Evolutionary conservation across 306 rosid genomes (phyloP), one percentile per base, ranked within the genome.

Genomic region (Acacia acuminata): DNA sequence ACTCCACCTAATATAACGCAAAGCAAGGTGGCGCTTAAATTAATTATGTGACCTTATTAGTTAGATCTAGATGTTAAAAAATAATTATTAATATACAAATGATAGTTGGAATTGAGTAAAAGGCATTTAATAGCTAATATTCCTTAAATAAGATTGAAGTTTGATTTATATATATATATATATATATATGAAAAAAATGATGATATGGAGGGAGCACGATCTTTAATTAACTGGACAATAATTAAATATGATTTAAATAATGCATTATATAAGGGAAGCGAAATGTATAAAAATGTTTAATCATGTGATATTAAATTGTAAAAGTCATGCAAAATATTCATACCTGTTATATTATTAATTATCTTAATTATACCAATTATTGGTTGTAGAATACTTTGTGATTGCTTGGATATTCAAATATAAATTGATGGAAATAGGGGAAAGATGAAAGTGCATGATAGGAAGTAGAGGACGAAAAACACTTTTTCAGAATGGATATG

Each of bases 401-500:
- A 64, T 15, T 63, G 68, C 19, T 63, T 63, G 40, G 8, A 27
- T 24, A 27, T 24, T 30, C 12, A 22, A 58, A 58, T 63, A 63
- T 63, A 3, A 12, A 63, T 25, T 13, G 68, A 25, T 25, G 12
- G 38, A 3, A 63, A 30, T 14, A 5, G 40, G 38, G 19, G 19
- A 25, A 53, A 11, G 32, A 22, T 11, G 67, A 25, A 63, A 27
- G 20, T 2, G 69, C 4, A 63, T 5, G 38, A 30, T 15, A 10
- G 19, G 42, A 53, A 71, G 81, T 45, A 90, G 9, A 84, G 20
- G 86, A 88, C 91, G 84, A 73, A 86, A 24, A 76, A 55, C 10
- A 80, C 88, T 71, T 90, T 89, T 84, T 50, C 20, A 64, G 17
- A 43, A 36, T 12, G 24, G 78, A 73, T 70, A 38, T 77, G 77